Percentiles rank a stretch among this genome's conserved stretches.
phyloP scores from a whole-genome alignment of 192 early-diverging fungal species.

The Mortierella antarctica region DNA sequence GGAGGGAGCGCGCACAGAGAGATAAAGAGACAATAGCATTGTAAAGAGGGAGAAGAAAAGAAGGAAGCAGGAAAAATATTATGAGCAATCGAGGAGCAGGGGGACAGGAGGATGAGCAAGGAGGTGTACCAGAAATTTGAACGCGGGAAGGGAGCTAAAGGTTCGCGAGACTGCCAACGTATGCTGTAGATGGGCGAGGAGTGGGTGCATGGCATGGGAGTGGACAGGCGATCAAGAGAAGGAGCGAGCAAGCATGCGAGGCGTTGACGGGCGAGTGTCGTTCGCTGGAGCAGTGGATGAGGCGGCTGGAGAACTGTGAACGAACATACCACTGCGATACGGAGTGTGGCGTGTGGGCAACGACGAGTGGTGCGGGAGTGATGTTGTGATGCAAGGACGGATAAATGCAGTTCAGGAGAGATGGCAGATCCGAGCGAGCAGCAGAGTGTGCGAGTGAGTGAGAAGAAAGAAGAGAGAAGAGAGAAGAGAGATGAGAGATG shows the following conservation, averaged over 20 bases:
- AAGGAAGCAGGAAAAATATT: background rate
- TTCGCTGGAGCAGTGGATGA: background rate
- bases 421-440: background rate
- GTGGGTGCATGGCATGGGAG: too few relatives aligned
- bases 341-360: too few relatives aligned
- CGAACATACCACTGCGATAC: too few relatives aligned
- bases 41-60: background rate
- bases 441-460: background rate
- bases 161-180: too few relatives aligned
- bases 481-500: background rate
- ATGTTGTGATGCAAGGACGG: too few relatives aligned
- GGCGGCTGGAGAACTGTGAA: background rate
- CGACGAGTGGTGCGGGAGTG: too few relatives aligned
- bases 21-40: background rate
- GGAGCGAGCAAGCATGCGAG: too few relatives aligned
- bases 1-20: background rate
- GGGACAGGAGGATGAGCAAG: slow-evolving; percentile 25
- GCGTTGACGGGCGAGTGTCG: too few relatives aligned
- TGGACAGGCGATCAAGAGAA: too few relatives aligned
- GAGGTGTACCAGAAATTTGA: slow-evolving; percentile 11
- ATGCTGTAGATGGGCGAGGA: too few relatives aligned
- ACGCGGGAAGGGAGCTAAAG: background rate
- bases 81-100: slow-evolving; percentile 35
- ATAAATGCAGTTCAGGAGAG: background rate
- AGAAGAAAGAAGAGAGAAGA: slow-evolving; percentile 1